Base-by-base conservation (phyloP, 495 filamentous ascomycete genomes). In the Aspergillus saccharolyticus region DNA sequence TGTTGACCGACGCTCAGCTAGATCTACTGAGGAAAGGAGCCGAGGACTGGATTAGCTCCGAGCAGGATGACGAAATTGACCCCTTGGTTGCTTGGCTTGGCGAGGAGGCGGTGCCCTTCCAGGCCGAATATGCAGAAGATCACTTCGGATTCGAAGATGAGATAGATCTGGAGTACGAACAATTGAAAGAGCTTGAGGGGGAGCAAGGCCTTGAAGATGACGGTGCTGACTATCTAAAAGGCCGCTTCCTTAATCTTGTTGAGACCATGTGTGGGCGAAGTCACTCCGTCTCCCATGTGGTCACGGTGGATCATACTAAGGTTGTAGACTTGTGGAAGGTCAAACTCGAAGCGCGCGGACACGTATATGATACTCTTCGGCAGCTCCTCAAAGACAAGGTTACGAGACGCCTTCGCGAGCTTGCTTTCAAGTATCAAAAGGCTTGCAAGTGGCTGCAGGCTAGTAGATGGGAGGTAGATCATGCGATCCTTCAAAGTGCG, bases 21-120 rank as follows among this genome's bases (percentile, higher is more conserved):
- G 68, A 81, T 0, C 86, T 83, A n/a, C 75, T 96, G 14, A 66
- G 70, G 9, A 71, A 81, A 15, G 83, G 82, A 1, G 72, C 75
- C 6, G 67, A 64, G 52, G 70, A 70, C 4, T 87, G 83, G 83
- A 71, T 82, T 20, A 64, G 68, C 43, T 66, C 68, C 6, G 54
- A 52, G 5, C 56, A 62, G 4, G 54, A 66, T 1, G 66, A 78
- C 18, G 63, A 71, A 4, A 57, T 63, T 1, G 83, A 83, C 17
- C 74, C 79, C 0, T 78, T 94, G 53, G 66, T 70, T 3, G 66
- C 76, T 14, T 92, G 89, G 88, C 73, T 94, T 30, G 82, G 83
- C 4, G 78, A 79, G 14, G 62, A 74, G 54, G 63, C 80, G 53
- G 48, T 67, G 14, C 54, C 63, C 22, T 76, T 81, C 24, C 57